A percentile compares a stretch with the other conserved stretches of the same genome.
Evolutionary conservation across 2,329 filamentous ascomycete species (phyloP).

Genomic region (Teratosphaeriaceae sp.): DNA sequence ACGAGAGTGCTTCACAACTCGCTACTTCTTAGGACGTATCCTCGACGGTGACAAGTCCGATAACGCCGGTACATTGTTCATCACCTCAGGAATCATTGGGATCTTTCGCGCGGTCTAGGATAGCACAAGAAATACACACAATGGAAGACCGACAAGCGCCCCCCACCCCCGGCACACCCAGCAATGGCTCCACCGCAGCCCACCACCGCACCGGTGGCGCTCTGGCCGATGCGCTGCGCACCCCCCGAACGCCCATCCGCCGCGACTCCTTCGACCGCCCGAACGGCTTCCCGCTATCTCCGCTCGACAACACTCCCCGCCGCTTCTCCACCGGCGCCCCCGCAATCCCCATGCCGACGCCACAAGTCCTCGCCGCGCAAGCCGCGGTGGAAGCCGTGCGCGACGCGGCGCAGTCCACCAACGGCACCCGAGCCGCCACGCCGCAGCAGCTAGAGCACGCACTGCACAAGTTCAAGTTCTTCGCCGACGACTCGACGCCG

Average conservation of each 20-base stretch:
- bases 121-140: not conserved
- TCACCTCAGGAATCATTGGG: too few species aligned
- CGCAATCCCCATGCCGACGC: slow-evolving; percentile 26
- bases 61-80: too few species aligned
- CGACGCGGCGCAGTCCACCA: slow-evolving; percentile 18
- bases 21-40: too few species aligned
- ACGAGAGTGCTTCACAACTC: too few species aligned
- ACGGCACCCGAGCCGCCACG: too few species aligned
- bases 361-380: slow-evolving; percentile 25
- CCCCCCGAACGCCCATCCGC: slow-evolving; percentile 21
- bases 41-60: not conserved
- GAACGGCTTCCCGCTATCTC: slow-evolving; percentile 17
- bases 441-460: slow-evolving; percentile 20
- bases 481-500: slow-evolving; percentile 24
- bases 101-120: not conserved
- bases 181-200: slow-evolving; percentile 2
- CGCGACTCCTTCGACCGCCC: slow-evolving; percentile 27
- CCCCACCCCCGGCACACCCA: slow-evolving; percentile 15
- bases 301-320: slow-evolving; percentile 24
- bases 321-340: slow-evolving; percentile 29
- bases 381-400: slow-evolving; percentile 21
- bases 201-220: slow-evolving; percentile 13
- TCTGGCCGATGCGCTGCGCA: slow-evolving; percentile 23
- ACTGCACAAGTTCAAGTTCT: slow-evolving; percentile 21
- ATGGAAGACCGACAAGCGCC: slow-evolving; percentile 9